These are phyloP conservation scores for Adansonia digitata DNA, from an alignment of 345 rosid genomes.

Conservation along the genomic window DNA sequence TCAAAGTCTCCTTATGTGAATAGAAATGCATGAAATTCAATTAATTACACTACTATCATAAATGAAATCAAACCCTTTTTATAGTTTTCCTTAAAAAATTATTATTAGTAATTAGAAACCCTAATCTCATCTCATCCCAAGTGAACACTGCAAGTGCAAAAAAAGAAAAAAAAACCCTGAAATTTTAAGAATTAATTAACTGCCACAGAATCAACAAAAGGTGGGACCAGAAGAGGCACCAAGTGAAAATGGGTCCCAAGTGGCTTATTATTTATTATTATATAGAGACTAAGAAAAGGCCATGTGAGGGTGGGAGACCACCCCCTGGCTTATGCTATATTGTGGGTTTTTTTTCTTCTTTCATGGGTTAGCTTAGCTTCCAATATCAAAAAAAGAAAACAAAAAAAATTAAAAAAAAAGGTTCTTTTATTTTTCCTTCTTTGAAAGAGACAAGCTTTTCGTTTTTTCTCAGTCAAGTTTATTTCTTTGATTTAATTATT, in stretches of 20 bases:
- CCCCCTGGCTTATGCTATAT: constrained; percentile 49
- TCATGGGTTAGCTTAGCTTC: not conserved
- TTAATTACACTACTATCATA: not conserved
- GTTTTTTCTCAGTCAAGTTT: not conserved
- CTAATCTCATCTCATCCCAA: not conserved
- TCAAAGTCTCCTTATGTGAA: not conserved
- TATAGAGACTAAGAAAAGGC: constrained; percentile 6
- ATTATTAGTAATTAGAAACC: not conserved
- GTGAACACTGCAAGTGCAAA: not conserved
- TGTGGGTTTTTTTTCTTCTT: constrained; percentile 20
- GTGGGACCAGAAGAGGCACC: constrained; percentile 21
- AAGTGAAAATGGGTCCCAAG: constrained; percentile 16
- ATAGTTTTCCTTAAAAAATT: not conserved
- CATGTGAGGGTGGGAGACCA: constrained; percentile 51
- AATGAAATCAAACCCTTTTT: not conserved
- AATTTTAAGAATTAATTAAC: constrained; percentile 15
- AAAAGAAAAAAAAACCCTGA: not conserved
- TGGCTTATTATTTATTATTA: not conserved
- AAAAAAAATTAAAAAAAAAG: not conserved
- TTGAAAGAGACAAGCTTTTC: not conserved
- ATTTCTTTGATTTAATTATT: not conserved
- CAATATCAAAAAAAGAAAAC: not conserved
- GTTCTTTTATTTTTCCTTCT: no score
- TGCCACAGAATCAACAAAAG: constrained; percentile 19
- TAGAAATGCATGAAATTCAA: not conserved